phyloP scores from a whole-genome alignment of 768 basidiomycete species.

The Suillus ampliporus region DNA sequence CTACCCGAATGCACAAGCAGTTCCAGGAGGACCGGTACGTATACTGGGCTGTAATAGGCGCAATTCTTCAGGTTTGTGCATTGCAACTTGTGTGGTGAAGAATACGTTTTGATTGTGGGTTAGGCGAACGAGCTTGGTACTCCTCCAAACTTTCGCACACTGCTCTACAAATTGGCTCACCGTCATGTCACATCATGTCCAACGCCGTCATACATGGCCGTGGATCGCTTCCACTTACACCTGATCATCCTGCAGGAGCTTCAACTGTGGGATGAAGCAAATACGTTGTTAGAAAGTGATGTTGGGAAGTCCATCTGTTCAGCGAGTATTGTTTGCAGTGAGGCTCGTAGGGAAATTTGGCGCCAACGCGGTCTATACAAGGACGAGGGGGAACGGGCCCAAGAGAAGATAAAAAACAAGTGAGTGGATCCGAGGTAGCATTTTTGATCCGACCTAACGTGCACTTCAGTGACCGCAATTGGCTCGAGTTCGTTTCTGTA shows the following conservation, averaged over 20 bases:
- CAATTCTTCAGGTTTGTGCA: constrained; percentile 71
- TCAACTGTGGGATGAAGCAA: constrained; percentile 71
- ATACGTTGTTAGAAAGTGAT: constrained; percentile 69
- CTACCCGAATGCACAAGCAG: constrained; percentile 82
- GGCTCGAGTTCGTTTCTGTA: constrained; percentile 82
- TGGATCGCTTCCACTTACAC: constrained; percentile 83
- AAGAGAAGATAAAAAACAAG: constrained; percentile 64
- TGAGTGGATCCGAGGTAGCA: constrained; percentile 31
- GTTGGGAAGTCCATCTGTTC: constrained; percentile 69
- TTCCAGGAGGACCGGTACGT: constrained; percentile 83
- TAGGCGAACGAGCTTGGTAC: constrained; percentile 77
- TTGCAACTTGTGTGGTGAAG: background rate
- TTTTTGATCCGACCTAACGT: constrained; percentile 26
- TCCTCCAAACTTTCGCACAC: constrained; percentile 60
- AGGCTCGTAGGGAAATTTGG: constrained; percentile 77
- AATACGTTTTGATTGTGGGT: background rate
- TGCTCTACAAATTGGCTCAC: constrained; percentile 81
- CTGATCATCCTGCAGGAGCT: constrained; percentile 74
- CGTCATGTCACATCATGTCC: constrained; percentile 69
- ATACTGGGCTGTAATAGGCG: constrained; percentile 84
- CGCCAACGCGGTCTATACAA: constrained; percentile 54
- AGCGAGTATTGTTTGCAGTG: constrained; percentile 75
- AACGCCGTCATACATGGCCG: constrained; percentile 63
- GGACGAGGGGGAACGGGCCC: constrained; percentile 69
- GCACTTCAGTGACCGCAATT: constrained; percentile 73